phyloP scores from a whole-genome alignment of 2,329 filamentous ascomycete species.

The Eutypa lata region DNA sequence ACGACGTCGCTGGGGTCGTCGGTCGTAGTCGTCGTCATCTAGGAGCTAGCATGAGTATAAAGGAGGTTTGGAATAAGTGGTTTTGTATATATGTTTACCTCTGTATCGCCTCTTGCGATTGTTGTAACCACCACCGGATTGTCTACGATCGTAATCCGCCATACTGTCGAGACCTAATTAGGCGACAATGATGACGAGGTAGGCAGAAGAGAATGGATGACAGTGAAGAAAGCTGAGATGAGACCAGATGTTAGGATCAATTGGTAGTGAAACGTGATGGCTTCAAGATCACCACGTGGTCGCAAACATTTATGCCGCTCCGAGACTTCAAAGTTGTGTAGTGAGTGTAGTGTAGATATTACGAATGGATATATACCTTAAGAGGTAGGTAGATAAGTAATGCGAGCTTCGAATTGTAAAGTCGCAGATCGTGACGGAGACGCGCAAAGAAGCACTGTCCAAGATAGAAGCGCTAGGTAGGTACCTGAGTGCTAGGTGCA shows the following conservation, averaged over 20 bases:
- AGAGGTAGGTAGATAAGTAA: background rate
- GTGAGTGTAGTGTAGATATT: too few species aligned
- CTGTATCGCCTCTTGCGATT: conserved; percentile 75
- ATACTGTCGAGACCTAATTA: conserved; percentile 31
- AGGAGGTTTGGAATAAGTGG: background rate
- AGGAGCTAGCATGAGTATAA: conserved; percentile 25
- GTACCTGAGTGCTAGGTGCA: background rate
- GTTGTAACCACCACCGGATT: conserved; percentile 46
- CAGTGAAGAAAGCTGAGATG: conserved; percentile 1
- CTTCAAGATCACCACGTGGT: too few species aligned
- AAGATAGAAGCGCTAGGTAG: background rate
- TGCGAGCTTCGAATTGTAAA: background rate
- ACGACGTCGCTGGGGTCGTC: conserved; percentile 69
- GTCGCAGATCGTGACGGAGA: background rate
- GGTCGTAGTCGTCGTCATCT: conserved; percentile 77
- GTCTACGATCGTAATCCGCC: conserved; percentile 58
- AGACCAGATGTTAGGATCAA: too few species aligned
- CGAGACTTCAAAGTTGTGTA: too few species aligned
- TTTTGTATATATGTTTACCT: conserved; percentile 53
- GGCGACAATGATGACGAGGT: conserved; percentile 1
- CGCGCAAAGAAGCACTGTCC: background rate
- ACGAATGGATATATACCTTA: background rate
- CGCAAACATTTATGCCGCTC: too few species aligned
- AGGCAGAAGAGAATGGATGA: conserved; percentile 2
- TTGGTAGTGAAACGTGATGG: too few species aligned